Evolutionary conservation across 208 protist genomes (phyloP).

Genomic region (Leishmania tropica): DNA sequence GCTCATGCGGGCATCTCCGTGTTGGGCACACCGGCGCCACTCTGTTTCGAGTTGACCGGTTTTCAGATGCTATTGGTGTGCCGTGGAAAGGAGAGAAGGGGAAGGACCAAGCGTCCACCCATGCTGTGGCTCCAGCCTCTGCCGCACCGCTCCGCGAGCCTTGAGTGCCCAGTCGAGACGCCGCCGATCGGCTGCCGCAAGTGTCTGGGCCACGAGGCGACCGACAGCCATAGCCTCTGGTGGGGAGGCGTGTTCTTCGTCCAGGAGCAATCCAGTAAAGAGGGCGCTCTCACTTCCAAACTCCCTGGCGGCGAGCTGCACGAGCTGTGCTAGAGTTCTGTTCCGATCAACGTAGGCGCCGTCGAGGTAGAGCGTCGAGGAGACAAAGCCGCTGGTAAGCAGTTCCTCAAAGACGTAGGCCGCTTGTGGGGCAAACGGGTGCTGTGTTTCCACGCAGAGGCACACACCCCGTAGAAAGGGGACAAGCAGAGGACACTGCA

Average conservation of each 20-base stretch:
- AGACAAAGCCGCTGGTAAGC: conserved; percentile 30
- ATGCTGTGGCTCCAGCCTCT: neutral
- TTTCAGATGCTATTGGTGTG: neutral
- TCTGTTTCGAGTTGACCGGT: neutral
- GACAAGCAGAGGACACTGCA: conserved; percentile 18
- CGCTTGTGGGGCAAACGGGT: conserved; percentile 41
- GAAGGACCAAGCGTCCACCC: conserved; percentile 20
- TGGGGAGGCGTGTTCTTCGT: neutral
- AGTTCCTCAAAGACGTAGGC: conserved; percentile 43
- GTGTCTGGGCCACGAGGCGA: neutral
- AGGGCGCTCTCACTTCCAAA: conserved; percentile 33
- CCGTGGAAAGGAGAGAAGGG: neutral
- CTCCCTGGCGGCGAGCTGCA: conserved; percentile 25
- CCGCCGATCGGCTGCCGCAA: conserved; percentile 17
- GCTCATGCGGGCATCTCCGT: neutral
- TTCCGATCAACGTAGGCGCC: conserved; percentile 37
- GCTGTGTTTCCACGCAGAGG: conserved; percentile 19
- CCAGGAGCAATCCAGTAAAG: conserved; percentile 13
- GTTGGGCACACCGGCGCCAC: too few species aligned
- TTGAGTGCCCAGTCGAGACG: conserved; percentile 30
- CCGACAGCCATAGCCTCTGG: neutral
- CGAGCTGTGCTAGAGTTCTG: conserved; percentile 9
- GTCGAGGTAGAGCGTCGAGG: conserved; percentile 28
- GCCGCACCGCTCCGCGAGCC: conserved; percentile 5
- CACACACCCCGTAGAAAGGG: conserved; percentile 43